Evolutionary conservation across 371 early-diverging fungal species (phyloP), one percentile per base, ranked within the genome.

Genomic region (Rhizopus delemar): DNA sequence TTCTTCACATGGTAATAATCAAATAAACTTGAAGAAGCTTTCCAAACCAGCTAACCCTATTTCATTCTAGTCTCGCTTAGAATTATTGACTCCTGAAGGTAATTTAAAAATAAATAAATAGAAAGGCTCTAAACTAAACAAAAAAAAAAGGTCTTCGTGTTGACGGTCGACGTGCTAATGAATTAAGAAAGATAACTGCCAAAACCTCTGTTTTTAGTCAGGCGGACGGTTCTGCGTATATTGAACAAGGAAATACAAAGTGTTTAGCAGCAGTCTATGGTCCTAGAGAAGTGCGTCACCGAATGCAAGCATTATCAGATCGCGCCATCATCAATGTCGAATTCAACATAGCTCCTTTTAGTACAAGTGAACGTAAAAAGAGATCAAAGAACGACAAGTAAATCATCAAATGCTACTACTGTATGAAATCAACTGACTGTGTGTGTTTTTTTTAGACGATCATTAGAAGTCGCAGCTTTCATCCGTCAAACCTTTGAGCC

Each of bases 191-290:
- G 62, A 86, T 96, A 59, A 78, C 82, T 28, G 90, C 89, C 67
- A 85, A 88, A 29, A 89, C 90, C 0, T 88, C 90, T 0, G 89
- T 94, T 6, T 81, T 95, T 46, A 75, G 86, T 39, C 86, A 93
- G 50, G 90, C 95, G 0, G 96, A 95, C 64, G 97, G 98, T 31
- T 96, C 96, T 5, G 89, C 96, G 2, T 96, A 94, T 68, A 81
- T 94, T 54, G 96, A 97, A 74, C 93, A 92, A 64, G 98, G 98
- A 53, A 95, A 98, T 73, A 97, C 98, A 46, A 94, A 95, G 62
- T 88, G 90, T 57, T 74, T 97, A 41, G 94, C 88, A 0, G 90
- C 92, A 13, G 95, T 98, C 1, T 94, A 93, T 73, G 98, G 98
- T 9, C 98, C 98, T 1, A 77, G 90, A 41, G 98, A 97, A 76